A percentile compares a stretch with the other conserved stretches of the same genome.
phyloP scores from a whole-genome alignment of 495 filamentous ascomycete species.

The Penicillium roqueforti region DNA sequence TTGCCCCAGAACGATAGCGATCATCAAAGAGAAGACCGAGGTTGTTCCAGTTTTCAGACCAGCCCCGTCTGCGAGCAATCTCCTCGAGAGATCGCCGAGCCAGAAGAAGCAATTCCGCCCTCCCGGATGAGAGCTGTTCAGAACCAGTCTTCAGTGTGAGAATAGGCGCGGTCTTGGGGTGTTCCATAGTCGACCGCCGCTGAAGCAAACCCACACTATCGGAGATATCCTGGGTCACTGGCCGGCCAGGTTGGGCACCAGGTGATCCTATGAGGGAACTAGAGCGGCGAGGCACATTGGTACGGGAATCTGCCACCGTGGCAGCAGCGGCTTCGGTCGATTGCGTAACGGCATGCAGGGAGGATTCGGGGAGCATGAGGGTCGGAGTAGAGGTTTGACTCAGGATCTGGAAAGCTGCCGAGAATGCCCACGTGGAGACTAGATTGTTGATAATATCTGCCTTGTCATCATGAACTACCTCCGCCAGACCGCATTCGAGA shows the following conservation, averaged over 20 bases:
- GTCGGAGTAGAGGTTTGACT: slow-evolving; percentile 68
- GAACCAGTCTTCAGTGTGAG: slow-evolving; percentile 56
- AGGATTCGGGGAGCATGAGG: slow-evolving; percentile 60
- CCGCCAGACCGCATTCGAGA: slow-evolving; percentile 42
- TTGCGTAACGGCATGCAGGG: slow-evolving; percentile 35
- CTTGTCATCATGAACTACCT: slow-evolving; percentile 33
- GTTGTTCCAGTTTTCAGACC: slow-evolving; percentile 72
- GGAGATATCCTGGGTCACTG: slow-evolving; percentile 34
- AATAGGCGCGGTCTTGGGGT: slow-evolving; percentile 24
- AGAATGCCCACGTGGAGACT: slow-evolving; percentile 80
- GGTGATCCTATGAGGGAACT: slow-evolving; percentile 37
- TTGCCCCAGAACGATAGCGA: slow-evolving; percentile 50
- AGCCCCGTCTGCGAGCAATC: slow-evolving; percentile 66
- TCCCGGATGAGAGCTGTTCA: slow-evolving; percentile 74
- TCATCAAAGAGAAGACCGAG: slow-evolving; percentile 52
- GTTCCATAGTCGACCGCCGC: slow-evolving; percentile 28
- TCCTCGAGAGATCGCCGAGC: slow-evolving; percentile 73
- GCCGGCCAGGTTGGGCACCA: slow-evolving; percentile 22
- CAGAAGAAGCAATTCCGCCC: slow-evolving; percentile 77
- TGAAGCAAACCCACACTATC: slow-evolving; percentile 19
- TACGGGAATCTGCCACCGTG: slow-evolving; percentile 39
- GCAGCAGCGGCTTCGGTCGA: slow-evolving; percentile 22
- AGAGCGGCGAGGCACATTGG: slow-evolving; percentile 39
- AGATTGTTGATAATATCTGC: slow-evolving; percentile 69
- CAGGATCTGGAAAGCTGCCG: slow-evolving; percentile 71